These are phyloP conservation scores for Talaromyces sp. DNA, from an alignment of 2,329 filamentous ascomycete genomes.

Conservation along the genomic window DNA sequence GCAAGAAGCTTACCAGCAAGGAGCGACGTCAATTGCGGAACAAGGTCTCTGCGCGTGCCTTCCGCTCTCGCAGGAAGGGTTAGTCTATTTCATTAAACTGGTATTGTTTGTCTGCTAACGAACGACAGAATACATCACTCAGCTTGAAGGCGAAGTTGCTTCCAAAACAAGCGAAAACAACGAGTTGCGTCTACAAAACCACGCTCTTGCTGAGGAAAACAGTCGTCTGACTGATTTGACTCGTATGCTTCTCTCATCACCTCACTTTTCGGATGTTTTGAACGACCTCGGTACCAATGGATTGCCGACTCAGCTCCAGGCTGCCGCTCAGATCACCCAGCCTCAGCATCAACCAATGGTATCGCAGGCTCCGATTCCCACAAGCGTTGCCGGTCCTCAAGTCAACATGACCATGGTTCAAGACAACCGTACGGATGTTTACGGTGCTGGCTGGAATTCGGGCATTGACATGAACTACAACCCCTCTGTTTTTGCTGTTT, in stretches of 20 bases:
- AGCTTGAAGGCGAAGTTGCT: constrained; percentile 87
- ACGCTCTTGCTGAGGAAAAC: constrained; percentile 79
- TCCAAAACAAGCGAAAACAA: constrained; percentile 79
- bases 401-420: constrained; percentile 80
- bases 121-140: constrained; percentile 85
- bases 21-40: constrained; percentile 95
- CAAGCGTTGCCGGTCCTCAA: constrained; percentile 57
- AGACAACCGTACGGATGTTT: constrained; percentile 69
- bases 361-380: constrained; percentile 44
- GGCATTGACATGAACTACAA: constrained; percentile 49
- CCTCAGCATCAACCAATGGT: constrained; percentile 42
- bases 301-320: constrained; percentile 38
- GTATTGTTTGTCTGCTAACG: background rate
- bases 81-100: constrained; percentile 33
- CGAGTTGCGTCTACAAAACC: constrained; percentile 77
- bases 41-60: constrained; percentile 96
- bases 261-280: constrained; percentile 79
- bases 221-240: constrained; percentile 73
- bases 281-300: constrained; percentile 66
- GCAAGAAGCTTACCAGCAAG: constrained; percentile 98
- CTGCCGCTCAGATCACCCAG: constrained; percentile 33
- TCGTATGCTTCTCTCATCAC: constrained; percentile 76
- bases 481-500: constrained; percentile 61
- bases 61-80: constrained; percentile 98
- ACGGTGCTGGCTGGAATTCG: constrained; percentile 45